A percentile compares a stretch with the other conserved stretches of the same genome.
Evolutionary conservation across 805 yeast species (phyloP).

Genomic region (Candida insectalens): DNA sequence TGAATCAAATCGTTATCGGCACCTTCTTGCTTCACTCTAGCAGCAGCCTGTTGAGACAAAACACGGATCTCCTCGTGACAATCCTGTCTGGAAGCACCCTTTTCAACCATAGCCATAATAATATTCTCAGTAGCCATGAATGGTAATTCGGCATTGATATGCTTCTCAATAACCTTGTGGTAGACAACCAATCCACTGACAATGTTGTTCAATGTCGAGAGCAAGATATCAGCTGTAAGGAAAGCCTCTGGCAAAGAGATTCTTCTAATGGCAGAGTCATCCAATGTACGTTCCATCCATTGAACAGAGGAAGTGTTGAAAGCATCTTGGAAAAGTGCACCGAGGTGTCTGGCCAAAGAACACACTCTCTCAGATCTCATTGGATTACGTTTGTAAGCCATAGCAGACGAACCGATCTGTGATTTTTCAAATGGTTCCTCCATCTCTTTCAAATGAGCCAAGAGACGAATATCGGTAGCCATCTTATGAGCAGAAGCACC

Average conservation of each 20-base stretch:
- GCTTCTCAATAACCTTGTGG: slow-evolving; percentile 97
- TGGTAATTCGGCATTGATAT: slow-evolving; percentile 90
- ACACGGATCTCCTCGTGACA: slow-evolving; percentile 98
- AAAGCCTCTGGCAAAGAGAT: slow-evolving; percentile 95
- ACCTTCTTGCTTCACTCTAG: slow-evolving; percentile 95
- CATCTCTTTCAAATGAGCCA: slow-evolving; percentile 93
- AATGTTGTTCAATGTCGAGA: slow-evolving; percentile 83
- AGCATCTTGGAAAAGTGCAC: slow-evolving; percentile 85
- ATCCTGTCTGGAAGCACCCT: slow-evolving; percentile 96
- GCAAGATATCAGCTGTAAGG: slow-evolving; percentile 87
- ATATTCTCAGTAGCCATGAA: slow-evolving; percentile 99
- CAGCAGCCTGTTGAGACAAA: slow-evolving; percentile 93
- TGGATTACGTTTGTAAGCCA: slow-evolving; percentile 99
- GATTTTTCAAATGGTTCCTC: slow-evolving; percentile 98
- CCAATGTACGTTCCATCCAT: slow-evolving; percentile 99
- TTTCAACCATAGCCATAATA: slow-evolving; percentile 99
- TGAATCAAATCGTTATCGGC: slow-evolving; percentile 96
- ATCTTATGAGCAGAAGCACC: slow-evolving; percentile 96
- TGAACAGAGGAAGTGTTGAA: slow-evolving; percentile 96
- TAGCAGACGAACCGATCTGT: slow-evolving; percentile 97
- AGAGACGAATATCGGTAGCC: slow-evolving; percentile 92
- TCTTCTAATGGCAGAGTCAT: slow-evolving; percentile 96
- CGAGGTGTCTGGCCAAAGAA: slow-evolving; percentile 94
- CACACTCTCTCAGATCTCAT: slow-evolving; percentile 99
- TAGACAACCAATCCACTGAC: slow-evolving; percentile 94